Evolutionary conservation across 2,329 filamentous ascomycete genomes (phyloP).

Genomic region (Calonectria henricotiae): DNA sequence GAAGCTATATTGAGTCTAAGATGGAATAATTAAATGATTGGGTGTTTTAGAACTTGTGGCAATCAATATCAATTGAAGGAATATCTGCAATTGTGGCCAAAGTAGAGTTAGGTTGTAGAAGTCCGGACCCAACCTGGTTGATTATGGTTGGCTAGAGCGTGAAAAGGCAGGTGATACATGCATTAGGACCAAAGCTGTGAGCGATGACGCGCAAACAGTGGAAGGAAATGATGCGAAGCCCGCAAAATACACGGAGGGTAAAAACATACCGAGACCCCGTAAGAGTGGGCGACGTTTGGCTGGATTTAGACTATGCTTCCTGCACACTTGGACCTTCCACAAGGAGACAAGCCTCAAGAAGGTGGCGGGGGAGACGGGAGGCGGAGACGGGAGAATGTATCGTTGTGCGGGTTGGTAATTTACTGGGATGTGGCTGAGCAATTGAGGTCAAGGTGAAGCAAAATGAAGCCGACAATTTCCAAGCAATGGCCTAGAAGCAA

Average conservation of each 20-base stretch:
- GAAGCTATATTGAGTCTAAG: no score
- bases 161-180: neutral
- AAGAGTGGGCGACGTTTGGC: conserved; percentile 2
- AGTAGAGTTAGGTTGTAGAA: no score
- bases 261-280: conserved; percentile 2
- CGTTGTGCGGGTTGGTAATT: neutral
- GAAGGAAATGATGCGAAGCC: neutral
- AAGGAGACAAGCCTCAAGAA: conserved; percentile 11
- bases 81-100: neutral
- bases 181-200: neutral
- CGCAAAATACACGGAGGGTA: neutral
- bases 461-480: neutral
- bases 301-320: conserved; percentile 3
- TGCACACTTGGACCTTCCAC: conserved; percentile 14
- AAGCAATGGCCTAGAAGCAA: neutral
- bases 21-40: no score
- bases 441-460: neutral
- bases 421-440: neutral
- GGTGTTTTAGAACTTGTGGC: no score
- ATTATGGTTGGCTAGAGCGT: no score
- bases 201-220: neutral
- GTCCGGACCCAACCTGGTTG: no score
- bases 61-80: no score
- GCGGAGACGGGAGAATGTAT: neutral
- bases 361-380: neutral